These are phyloP conservation scores for Trichocladium uniseriatum DNA, from an alignment of 495 filamentous ascomycete species.

Conservation along the genomic window DNA sequence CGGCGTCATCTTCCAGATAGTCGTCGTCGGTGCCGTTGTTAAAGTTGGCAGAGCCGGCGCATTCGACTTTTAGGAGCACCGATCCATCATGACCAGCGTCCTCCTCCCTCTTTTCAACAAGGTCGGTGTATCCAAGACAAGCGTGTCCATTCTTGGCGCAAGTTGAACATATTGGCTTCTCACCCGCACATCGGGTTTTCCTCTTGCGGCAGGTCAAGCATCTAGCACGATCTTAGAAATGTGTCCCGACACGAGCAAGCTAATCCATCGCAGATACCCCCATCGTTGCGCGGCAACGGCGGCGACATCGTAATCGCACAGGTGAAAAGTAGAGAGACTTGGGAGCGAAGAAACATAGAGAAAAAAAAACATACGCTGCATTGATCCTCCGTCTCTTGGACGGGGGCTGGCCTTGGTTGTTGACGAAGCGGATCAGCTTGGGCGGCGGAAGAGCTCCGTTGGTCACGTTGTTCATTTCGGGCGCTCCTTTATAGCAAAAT, in stretches of 20 bases:
- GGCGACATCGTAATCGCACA: too few species aligned
- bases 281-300: too few species aligned
- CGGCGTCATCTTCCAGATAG: constrained; percentile 23
- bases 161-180: constrained; percentile 65
- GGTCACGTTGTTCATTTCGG: constrained; percentile 35
- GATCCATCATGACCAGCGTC: constrained; percentile 9
- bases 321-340: too few species aligned
- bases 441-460: constrained; percentile 36
- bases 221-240: constrained; percentile 35
- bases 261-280: not conserved
- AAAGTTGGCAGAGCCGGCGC: constrained; percentile 15
- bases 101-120: constrained; percentile 37
- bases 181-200: constrained; percentile 76
- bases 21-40: constrained; percentile 23
- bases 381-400: constrained; percentile 73
- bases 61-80: constrained; percentile 15
- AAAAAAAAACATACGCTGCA: constrained; percentile 53
- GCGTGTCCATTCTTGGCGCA: constrained; percentile 65
- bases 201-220: constrained; percentile 73
- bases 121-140: constrained; percentile 58
- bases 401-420: constrained; percentile 71
- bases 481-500: constrained; percentile 21
- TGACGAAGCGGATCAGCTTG: constrained; percentile 66
- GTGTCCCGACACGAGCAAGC: not conserved
- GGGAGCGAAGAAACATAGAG: constrained; percentile 13